These are phyloP conservation scores for Ilyonectria robusta DNA, from an alignment of 2,329 filamentous ascomycete species.

Conservation along the genomic window DNA sequence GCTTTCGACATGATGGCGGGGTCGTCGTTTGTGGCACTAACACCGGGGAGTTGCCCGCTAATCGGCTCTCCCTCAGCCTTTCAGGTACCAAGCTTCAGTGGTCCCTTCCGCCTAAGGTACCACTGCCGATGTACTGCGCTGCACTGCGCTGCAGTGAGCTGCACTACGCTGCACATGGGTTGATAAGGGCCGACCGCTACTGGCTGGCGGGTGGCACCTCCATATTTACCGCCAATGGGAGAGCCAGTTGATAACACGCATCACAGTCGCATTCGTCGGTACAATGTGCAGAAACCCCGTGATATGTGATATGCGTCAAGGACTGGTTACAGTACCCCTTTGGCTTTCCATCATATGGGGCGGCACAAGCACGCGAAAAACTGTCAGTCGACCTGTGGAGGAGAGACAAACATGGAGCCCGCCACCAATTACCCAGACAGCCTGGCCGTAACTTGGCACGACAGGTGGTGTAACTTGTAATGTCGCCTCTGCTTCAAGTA, in stretches of 20 bases:
- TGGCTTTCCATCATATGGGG: neutral
- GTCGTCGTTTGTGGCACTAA: conserved; percentile 36
- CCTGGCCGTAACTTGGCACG: neutral
- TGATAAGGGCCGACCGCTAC: conserved; percentile 6
- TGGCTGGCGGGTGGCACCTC: neutral
- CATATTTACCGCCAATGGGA: conserved; percentile 40
- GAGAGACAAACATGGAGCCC: neutral
- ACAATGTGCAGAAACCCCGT: neutral
- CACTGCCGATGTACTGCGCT: conserved; percentile 1
- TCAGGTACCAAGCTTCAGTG: conserved; percentile 35
- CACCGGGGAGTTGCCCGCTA: conserved; percentile 18
- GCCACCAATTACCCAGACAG: neutral
- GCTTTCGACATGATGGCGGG: conserved; percentile 45
- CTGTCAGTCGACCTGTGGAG: neutral
- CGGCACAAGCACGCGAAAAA: neutral
- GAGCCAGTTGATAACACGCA: conserved; percentile 38
- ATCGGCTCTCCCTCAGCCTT: conserved; percentile 28
- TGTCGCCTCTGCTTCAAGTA: neutral
- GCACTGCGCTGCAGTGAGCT: neutral
- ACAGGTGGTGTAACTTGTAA: neutral
- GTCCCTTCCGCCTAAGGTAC: conserved; percentile 8
- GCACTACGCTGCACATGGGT: conserved; percentile 1
- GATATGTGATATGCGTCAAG: neutral
- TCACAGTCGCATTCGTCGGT: conserved; percentile 1
- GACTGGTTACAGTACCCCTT: neutral